Evolutionary conservation across 2,329 filamentous ascomycete genomes (phyloP).

Genomic region (Davidsoniella neocaledoniae): DNA sequence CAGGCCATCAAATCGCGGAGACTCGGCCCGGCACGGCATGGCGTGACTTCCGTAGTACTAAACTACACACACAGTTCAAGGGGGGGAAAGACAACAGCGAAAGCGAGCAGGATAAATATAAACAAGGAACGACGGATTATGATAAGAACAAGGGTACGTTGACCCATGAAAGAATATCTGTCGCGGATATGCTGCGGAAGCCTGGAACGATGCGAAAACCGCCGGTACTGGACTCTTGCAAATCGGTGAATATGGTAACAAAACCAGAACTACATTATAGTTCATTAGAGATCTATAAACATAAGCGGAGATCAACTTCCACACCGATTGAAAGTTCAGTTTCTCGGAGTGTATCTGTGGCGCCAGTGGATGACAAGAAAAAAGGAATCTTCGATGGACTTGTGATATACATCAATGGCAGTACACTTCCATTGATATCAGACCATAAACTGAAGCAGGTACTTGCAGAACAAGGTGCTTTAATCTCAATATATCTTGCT

Average conservation of each 20-base stretch:
- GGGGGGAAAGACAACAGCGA: constrained; percentile 38
- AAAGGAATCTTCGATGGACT: constrained; percentile 49
- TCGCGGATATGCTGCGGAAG: constrained; percentile 33
- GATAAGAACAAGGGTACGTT: constrained; percentile 28
- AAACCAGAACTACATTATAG: too few species aligned
- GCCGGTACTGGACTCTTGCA: not conserved
- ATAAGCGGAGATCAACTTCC: too few species aligned
- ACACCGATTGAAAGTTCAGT: too few species aligned
- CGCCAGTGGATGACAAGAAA: constrained; percentile 13
- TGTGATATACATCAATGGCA: constrained; percentile 75
- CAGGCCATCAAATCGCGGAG: constrained; percentile 66
- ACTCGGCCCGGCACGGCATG: constrained; percentile 47
- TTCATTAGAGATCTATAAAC: too few species aligned
- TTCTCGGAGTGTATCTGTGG: too few species aligned
- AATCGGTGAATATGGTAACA: too few species aligned
- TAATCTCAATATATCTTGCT: constrained; percentile 51
- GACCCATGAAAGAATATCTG: constrained; percentile 25
- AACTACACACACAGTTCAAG: constrained; percentile 53
- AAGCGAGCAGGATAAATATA: constrained; percentile 47
- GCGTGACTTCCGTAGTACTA: constrained; percentile 51
- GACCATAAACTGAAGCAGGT: constrained; percentile 75
- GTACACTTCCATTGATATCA: constrained; percentile 62
- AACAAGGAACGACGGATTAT: constrained; percentile 42
- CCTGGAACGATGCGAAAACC: constrained; percentile 1
- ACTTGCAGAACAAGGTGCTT: constrained; percentile 57